Evolutionary conservation across 306 rosid genomes (phyloP).

Genomic region (Cicer bijugum): DNA sequence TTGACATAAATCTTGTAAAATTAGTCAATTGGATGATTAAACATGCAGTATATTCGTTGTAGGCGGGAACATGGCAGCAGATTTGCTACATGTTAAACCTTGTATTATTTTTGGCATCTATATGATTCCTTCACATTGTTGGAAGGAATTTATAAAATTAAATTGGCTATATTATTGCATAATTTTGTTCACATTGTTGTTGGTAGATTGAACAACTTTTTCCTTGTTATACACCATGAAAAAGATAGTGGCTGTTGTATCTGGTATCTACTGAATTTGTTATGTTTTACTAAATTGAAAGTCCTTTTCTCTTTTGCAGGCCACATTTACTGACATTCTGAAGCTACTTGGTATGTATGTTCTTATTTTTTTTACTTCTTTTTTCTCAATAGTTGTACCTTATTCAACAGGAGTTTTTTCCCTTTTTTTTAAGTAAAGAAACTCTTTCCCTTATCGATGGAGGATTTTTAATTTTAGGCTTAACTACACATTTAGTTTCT

Average conservation of each 20-base stretch:
- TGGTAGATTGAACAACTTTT: constrained; percentile 8
- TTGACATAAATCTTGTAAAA: constrained; percentile 26
- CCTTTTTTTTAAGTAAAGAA: too few relatives aligned
- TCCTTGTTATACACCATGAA: constrained; percentile 21
- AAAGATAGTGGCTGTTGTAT: not conserved
- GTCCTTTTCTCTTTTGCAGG: constrained; percentile 61
- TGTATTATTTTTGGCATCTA: not conserved
- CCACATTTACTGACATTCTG: constrained; percentile 97
- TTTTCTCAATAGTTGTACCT: not conserved
- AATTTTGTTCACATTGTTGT: constrained; percentile 9
- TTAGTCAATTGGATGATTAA: constrained; percentile 21
- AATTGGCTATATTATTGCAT: constrained; percentile 8
- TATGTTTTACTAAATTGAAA: constrained; percentile 23
- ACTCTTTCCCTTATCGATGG: constrained; percentile 13
- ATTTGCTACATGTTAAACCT: constrained; percentile 30
- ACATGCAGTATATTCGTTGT: constrained; percentile 15
- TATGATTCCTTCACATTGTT: constrained; percentile 8
- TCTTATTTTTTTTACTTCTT: not conserved
- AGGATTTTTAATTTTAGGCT: constrained; percentile 19
- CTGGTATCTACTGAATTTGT: constrained; percentile 2
- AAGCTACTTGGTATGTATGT: constrained; percentile 72
- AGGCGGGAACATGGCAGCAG: constrained; percentile 32
- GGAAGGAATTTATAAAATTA: constrained; percentile 15
- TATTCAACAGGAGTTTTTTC: not conserved
- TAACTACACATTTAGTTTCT: not conserved